Evolutionary conservation across 768 basidiomycete species (phyloP).

Genomic region (Pisolithus microcarpus): DNA sequence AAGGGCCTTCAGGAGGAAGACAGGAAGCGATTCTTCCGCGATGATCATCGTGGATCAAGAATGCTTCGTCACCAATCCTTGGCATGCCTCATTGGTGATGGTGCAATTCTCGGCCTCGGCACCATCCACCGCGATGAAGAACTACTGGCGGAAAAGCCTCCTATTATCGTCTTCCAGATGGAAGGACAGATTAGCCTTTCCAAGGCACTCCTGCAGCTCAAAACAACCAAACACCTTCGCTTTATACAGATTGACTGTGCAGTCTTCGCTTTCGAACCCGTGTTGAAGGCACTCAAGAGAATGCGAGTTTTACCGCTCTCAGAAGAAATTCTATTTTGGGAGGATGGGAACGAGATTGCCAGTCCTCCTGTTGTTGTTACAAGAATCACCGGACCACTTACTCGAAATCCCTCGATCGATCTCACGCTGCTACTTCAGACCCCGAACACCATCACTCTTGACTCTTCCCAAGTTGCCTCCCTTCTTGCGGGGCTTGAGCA

Average conservation of each 20-base stretch:
- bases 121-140: conserved; percentile 49
- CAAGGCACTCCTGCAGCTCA: conserved; percentile 36
- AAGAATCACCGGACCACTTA: conserved; percentile 24
- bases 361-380: conserved; percentile 4
- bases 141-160: conserved; percentile 39
- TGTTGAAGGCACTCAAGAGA: conserved; percentile 49
- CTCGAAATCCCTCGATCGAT: conserved; percentile 30
- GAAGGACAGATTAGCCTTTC: conserved; percentile 34
- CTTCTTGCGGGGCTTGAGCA: conserved; percentile 51
- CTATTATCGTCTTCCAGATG: conserved; percentile 48
- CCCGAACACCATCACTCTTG: conserved; percentile 39
- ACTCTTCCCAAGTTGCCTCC: conserved; percentile 39
- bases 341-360: conserved; percentile 15
- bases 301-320: conserved; percentile 39
- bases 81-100: conserved; percentile 44
- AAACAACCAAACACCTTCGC: conserved; percentile 28
- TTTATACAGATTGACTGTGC: conserved; percentile 56
- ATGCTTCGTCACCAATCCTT: conserved; percentile 49
- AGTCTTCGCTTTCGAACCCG: conserved; percentile 55
- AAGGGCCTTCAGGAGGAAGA: conserved; percentile 29
- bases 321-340: conserved; percentile 51
- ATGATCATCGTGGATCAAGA: conserved; percentile 28
- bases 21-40: conserved; percentile 30
- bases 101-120: conserved; percentile 44
- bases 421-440: conserved; percentile 34